Evolutionary conservation across 305 asterid genomes (phyloP).

Genomic region (Plantago rigida): DNA sequence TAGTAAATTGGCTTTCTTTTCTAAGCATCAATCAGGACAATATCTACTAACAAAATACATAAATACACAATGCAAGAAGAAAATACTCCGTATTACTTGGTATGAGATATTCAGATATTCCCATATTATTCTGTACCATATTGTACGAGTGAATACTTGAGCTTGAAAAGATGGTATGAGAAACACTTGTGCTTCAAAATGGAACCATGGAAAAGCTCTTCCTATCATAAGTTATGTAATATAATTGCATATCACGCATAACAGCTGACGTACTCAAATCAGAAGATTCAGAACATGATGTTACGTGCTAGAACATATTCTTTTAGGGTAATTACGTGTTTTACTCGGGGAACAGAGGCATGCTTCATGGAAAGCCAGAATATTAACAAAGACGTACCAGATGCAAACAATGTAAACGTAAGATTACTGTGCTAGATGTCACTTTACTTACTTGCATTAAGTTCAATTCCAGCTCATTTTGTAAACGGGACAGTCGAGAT

Average conservation of each 20-base stretch:
- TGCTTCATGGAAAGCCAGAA: neutral
- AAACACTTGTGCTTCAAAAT: neutral
- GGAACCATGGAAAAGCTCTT: neutral
- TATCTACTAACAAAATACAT: no score
- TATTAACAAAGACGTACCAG: neutral
- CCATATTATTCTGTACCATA: no score
- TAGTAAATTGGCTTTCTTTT: no score
- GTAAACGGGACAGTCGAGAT: conserved; percentile 68
- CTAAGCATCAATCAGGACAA: no score
- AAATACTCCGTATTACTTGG: no score
- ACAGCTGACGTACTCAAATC: neutral
- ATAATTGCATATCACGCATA: neutral
- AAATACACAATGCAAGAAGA: no score
- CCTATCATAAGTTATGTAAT: neutral
- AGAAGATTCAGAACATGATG: neutral
- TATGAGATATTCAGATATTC: no score
- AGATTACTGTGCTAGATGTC: no score
- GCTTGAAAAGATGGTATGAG: no score
- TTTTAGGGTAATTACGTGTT: neutral
- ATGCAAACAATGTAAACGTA: neutral
- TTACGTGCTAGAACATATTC: neutral
- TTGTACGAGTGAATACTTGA: no score
- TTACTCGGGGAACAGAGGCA: neutral
- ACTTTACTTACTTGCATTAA: conserved; percentile 70
- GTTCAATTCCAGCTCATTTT: conserved; percentile 88